Evolutionary conservation across 1,284 basidiomycete species (phyloP), one percentile per base, ranked within the genome.

Genomic region (Rhodofomes roseus): DNA sequence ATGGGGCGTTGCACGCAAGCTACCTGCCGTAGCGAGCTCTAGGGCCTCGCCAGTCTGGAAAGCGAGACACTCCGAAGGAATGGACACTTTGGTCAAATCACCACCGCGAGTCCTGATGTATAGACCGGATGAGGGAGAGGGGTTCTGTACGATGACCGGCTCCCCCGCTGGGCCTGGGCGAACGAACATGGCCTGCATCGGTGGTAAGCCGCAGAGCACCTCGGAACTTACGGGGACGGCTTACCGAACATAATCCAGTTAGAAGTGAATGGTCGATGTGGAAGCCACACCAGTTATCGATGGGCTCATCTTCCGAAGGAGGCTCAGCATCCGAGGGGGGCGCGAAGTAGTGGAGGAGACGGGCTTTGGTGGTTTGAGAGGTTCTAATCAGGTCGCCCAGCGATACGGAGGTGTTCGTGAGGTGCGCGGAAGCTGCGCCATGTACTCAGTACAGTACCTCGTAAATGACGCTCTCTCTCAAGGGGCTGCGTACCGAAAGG

Each of bases 41-140:
- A 98, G 83, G 16, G 95, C 92, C 75, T 97, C 93, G 8, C 95
- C 95, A 0, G 93, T 96, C 73, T 98, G 95, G 74, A 97, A 96
- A 1, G 95, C 95, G 60, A 93, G 75, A 69, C 86, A 90, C 68
- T 92, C 84, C 18, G 77, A 68, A 2, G 95, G 95, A 62, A 98
- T 96, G 1, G 84, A 79, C 14, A 95, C 92, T 71, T 93, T 95
- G 18, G 85, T 86, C 22, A 91, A 74, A 29, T 83, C 76, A 1
- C 87, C 86, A 7, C 87, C 89, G 46, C 94, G 84, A 18, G 91
- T 93, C 57, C 87, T 88, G 66, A 98, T 96, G 76, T 94, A 96
- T 14, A 98, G 80, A 0, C 95, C 95, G 0, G 94, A 92, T 1
- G 79, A 73, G 1, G 86, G 76, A 0, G 89, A 90, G 9, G 93